Evolutionary conservation across 2,329 filamentous ascomycete species (phyloP).

Genomic region (Talaromyces sp.): DNA sequence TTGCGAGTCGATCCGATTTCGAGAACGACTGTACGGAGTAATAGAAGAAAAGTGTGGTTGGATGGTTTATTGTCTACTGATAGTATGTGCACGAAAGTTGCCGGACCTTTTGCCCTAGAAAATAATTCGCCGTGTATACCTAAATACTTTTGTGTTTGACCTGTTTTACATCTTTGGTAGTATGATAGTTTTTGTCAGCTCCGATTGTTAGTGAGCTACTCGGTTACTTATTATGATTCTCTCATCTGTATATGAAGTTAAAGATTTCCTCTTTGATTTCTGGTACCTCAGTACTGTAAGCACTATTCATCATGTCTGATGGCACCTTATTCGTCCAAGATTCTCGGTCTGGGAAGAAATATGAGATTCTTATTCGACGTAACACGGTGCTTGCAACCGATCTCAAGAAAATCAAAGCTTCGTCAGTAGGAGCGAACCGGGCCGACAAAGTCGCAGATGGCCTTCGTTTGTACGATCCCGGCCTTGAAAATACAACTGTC

Average conservation of each 20-base stretch:
- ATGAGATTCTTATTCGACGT: conserved; percentile 31
- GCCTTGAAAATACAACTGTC: conserved; percentile 36
- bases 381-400: conserved; percentile 33
- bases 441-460: conserved; percentile 29
- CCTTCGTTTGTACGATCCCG: conserved; percentile 36
- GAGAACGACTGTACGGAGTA: too few species aligned
- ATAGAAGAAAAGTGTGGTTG: neutral
- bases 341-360: conserved; percentile 30
- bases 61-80: neutral
- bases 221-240: neutral
- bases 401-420: conserved; percentile 30
- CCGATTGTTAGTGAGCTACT: neutral
- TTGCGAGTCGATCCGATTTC: too few species aligned
- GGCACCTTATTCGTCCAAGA: conserved; percentile 28
- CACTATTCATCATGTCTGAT: conserved; percentile 22
- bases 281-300: neutral
- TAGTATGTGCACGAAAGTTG: neutral
- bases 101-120: neutral
- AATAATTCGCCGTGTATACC: neutral
- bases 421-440: conserved; percentile 21
- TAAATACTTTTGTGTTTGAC: neutral
- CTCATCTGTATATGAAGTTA: neutral
- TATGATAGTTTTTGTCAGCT: neutral
- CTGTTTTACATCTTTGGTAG: neutral
- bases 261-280: neutral